A percentile compares a stretch with the other conserved stretches of the same genome.
These are phyloP conservation scores for Russula emetica DNA, from an alignment of 768 basidiomycete species.

Conservation along the genomic window DNA sequence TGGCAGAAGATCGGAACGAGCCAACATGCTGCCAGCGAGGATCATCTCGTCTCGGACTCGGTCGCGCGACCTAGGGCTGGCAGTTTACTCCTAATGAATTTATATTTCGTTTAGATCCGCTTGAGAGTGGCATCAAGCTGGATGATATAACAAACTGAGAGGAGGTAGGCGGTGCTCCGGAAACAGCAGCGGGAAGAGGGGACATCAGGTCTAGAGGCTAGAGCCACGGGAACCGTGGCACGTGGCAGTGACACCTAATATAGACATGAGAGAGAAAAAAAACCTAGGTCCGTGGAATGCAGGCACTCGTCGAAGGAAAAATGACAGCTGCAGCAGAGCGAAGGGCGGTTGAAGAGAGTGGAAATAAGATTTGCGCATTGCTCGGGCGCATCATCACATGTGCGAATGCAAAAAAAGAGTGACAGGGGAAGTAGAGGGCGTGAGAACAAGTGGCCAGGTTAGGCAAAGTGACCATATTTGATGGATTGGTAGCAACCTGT, in stretches of 20 bases:
- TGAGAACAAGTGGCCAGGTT: background rate
- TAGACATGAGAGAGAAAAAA: background rate
- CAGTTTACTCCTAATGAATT: background rate
- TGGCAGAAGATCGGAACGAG: background rate
- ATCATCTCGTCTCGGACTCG: constrained; percentile 1
- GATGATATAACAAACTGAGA: background rate
- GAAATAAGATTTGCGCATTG: background rate
- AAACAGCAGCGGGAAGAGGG: too few species aligned
- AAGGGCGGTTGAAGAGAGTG: background rate
- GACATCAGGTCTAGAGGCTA: too few species aligned
- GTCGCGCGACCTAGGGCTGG: background rate
- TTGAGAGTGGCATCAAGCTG: background rate
- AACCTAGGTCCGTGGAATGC: too few species aligned
- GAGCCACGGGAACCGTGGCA: too few species aligned
- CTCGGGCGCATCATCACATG: constrained; percentile 1
- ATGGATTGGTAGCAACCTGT: background rate
- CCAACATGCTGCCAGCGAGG: background rate
- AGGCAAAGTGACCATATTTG: background rate
- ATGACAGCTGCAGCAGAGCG: background rate
- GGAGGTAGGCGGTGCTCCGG: background rate
- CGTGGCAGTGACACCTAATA: too few species aligned
- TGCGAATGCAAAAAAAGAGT: background rate
- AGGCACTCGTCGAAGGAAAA: background rate
- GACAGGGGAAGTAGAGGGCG: background rate
- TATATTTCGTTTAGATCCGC: background rate